phyloP scores from a whole-genome alignment of 1,284 basidiomycete species.

The Lentinula novae-zelandiae region DNA sequence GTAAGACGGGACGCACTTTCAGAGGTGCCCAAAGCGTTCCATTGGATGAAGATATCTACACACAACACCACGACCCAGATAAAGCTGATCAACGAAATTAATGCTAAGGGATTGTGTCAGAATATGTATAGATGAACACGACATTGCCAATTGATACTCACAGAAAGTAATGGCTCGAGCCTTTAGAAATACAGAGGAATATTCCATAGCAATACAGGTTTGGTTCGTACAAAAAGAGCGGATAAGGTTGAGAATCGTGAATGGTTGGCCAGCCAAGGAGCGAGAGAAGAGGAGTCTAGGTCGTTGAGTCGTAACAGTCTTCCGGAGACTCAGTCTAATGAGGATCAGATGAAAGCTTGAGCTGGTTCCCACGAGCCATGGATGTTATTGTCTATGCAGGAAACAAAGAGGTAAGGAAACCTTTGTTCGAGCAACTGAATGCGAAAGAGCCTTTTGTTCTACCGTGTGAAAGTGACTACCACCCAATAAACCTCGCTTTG shows the following conservation, averaged over 20 bases:
- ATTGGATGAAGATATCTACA: conserved; percentile 26
- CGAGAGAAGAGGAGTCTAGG: background rate
- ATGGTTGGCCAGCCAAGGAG: conserved; percentile 2
- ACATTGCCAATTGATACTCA: conserved; percentile 13
- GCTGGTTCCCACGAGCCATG: background rate
- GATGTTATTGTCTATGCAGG: background rate
- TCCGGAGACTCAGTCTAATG: conserved; percentile 1
- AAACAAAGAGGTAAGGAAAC: background rate
- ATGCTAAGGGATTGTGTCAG: conserved; percentile 17
- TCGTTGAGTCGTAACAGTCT: conserved; percentile 2
- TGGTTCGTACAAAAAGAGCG: conserved; percentile 6
- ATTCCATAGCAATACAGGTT: conserved; percentile 7
- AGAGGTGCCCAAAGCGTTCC: conserved; percentile 24
- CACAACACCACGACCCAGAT: conserved; percentile 29
- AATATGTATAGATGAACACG: background rate
- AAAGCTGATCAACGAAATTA: conserved; percentile 26
- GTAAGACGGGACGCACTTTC: conserved; percentile 24
- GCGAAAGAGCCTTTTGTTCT: conserved; percentile 4
- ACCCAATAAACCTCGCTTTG: background rate
- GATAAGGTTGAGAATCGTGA: background rate
- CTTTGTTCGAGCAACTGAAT: background rate
- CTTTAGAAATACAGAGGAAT: conserved; percentile 21
- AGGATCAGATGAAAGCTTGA: background rate
- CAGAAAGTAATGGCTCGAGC: conserved; percentile 23
- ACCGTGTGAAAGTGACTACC: background rate